Percentiles rank a stretch among this genome's conserved stretches.
Evolutionary conservation across 1,139 yeast species (phyloP).

Genomic region (Suhomyces ambrosiae): DNA sequence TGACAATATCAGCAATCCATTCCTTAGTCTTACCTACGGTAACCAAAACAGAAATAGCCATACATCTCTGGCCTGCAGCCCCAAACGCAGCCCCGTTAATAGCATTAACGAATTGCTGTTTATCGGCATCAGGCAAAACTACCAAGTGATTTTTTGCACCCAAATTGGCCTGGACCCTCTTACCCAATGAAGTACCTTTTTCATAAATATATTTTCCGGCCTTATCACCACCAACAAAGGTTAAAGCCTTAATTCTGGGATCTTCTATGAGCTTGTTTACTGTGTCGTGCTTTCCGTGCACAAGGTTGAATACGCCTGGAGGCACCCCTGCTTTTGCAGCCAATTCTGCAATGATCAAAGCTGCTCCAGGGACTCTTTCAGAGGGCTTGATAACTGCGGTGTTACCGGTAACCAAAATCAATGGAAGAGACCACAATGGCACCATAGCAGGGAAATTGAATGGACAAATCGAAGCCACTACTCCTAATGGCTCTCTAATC

Average conservation of each 20-base stretch:
- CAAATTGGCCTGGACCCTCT: slow-evolving; percentile 75
- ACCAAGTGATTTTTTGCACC: slow-evolving; percentile 82
- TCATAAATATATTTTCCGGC: slow-evolving; percentile 76
- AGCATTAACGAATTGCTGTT: slow-evolving; percentile 65
- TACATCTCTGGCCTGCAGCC: slow-evolving; percentile 85
- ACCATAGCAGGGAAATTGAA: slow-evolving; percentile 87
- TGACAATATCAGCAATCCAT: slow-evolving; percentile 65
- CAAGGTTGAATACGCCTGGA: slow-evolving; percentile 71
- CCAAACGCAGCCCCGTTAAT: slow-evolving; percentile 80
- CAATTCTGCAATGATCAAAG: slow-evolving; percentile 73
- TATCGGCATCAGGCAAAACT: slow-evolving; percentile 73
- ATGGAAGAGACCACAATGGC: slow-evolving; percentile 81
- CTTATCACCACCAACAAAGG: slow-evolving; percentile 77
- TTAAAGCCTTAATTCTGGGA: slow-evolving; percentile 76
- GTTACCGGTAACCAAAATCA: slow-evolving; percentile 76
- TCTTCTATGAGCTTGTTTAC: slow-evolving; percentile 75
- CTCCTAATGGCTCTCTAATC: slow-evolving; percentile 67
- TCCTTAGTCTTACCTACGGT: slow-evolving; percentile 71
- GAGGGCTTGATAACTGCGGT: slow-evolving; percentile 77
- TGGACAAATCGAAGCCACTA: slow-evolving; percentile 73
- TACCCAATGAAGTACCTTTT: slow-evolving; percentile 68
- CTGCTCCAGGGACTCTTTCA: slow-evolving; percentile 80
- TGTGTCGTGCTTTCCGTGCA: slow-evolving; percentile 77
- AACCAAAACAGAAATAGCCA: slow-evolving; percentile 77
- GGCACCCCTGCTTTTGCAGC: slow-evolving; percentile 80